Evolutionary conservation across 306 rosid genomes (phyloP).

Genomic region (Corylus avellana): DNA sequence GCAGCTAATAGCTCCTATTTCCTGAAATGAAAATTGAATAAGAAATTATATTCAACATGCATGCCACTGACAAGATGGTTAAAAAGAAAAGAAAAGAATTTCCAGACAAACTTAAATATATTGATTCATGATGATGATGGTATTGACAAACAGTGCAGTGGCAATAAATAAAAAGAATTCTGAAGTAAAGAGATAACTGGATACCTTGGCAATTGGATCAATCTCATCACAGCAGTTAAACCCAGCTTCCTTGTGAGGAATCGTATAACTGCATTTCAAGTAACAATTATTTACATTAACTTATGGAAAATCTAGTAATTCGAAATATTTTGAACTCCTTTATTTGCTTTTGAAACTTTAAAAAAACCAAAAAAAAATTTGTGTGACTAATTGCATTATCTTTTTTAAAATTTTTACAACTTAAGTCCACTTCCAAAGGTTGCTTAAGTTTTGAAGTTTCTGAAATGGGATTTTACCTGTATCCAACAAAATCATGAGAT

Average conservation of each 20-base stretch:
- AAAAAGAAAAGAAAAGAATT: not conserved
- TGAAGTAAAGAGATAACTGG: not conserved
- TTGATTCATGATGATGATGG: not conserved
- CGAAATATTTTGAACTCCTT: too few relatives aligned
- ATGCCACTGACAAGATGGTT: not conserved
- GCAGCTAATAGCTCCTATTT: slow-evolving; percentile 72
- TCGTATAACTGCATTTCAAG: slow-evolving; percentile 46
- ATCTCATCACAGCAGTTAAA: slow-evolving; percentile 59
- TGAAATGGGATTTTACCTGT: slow-evolving; percentile 47
- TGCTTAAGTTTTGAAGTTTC: not conserved
- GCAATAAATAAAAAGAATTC: not conserved
- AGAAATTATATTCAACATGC: not conserved
- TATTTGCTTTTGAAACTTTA: too few relatives aligned
- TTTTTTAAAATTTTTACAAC: too few relatives aligned
- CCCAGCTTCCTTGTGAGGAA: slow-evolving; percentile 66
- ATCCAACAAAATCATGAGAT: slow-evolving; percentile 66
- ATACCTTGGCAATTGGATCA: slow-evolving; percentile 62
- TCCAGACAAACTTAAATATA: not conserved
- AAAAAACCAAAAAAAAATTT: too few relatives aligned
- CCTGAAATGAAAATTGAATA: slow-evolving; percentile 30
- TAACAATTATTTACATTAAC: not conserved
- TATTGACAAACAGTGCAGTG: not conserved
- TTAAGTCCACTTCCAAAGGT: too few relatives aligned
- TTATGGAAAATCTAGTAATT: too few relatives aligned
- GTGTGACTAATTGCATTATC: too few relatives aligned